Percentiles rank a stretch among this genome's conserved stretches.
Conservation (phyloP, 2,329 filamentous ascomycete species). For the Epicoccum nigrum region DNA sequence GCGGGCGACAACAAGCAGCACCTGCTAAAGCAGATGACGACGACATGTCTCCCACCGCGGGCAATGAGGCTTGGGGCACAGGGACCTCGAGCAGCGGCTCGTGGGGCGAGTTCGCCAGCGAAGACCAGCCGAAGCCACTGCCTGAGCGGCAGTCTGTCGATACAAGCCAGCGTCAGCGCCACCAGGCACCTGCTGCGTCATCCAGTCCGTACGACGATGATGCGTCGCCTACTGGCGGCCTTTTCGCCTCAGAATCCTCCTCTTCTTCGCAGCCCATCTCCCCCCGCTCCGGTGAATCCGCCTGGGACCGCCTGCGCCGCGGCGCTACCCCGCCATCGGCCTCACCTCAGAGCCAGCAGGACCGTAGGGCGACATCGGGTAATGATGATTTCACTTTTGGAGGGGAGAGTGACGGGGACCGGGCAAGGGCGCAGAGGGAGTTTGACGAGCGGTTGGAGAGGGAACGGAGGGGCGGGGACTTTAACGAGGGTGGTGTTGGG, state of each 20-base stretch:
- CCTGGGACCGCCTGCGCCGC: constrained; percentile 54
- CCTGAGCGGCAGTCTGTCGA: constrained; percentile 17
- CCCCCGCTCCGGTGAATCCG: constrained; percentile 41
- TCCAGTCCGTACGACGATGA: constrained; percentile 37
- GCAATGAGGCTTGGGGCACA: constrained; percentile 43
- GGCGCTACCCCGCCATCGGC: constrained; percentile 27
- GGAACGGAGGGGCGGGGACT: constrained; percentile 56
- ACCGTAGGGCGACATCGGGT: constrained; percentile 21
- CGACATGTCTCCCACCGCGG: constrained; percentile 52
- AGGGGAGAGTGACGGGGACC: constrained; percentile 49
- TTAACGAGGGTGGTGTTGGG: constrained; percentile 36
- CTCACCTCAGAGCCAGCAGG: constrained; percentile 12
- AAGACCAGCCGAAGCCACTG: constrained; percentile 4
- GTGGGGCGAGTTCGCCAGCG: constrained; percentile 24
- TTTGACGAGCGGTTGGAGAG: constrained; percentile 58
- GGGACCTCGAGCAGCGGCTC: constrained; percentile 11
- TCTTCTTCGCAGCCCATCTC: constrained; percentile 5
- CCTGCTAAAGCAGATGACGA: constrained; percentile 41
- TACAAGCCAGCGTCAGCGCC: constrained; percentile 10
- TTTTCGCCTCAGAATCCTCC: constrained; percentile 41
- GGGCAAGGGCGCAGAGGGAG: constrained; percentile 55
- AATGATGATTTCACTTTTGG: constrained; percentile 55
- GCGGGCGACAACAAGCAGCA: constrained; percentile 30
- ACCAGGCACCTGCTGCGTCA: background rate
- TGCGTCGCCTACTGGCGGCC: constrained; percentile 46